Evolutionary conservation across 345 rosid species (phyloP).

Genomic region (Ailanthus altissimus): DNA sequence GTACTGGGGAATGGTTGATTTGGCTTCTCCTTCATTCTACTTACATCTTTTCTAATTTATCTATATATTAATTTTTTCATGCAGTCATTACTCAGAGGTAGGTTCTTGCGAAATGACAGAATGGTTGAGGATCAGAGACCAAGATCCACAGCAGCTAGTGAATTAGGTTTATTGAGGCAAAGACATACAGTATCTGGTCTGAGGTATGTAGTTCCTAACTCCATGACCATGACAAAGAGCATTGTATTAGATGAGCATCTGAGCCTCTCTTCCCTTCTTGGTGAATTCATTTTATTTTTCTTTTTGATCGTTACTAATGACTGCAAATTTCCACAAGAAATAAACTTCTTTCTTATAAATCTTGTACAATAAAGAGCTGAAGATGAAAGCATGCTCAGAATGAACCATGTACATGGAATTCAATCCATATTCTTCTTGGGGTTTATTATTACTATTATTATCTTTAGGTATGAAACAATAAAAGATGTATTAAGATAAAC

Average conservation of each 20-base stretch:
- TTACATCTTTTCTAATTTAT: background rate
- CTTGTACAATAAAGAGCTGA: background rate
- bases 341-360: background rate
- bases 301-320: background rate
- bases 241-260: background rate
- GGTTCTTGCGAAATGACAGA: conserved; percentile 86
- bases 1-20: background rate
- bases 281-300: background rate
- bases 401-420: background rate
- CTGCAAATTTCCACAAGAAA: background rate
- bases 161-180: conserved; percentile 85
- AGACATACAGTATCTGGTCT: conserved; percentile 90
- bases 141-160: conserved; percentile 69
- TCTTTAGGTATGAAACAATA: too few species aligned
- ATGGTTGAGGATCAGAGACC: conserved; percentile 52
- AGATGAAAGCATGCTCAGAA: background rate
- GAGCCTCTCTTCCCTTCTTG: too few species aligned
- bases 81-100: conserved; percentile 89
- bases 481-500: too few species aligned
- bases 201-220: conserved; percentile 49
- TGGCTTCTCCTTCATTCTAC: background rate
- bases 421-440: background rate
- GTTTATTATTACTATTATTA: background rate
- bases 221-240: conserved; percentile 4
- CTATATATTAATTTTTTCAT: conserved; percentile 18